Evolutionary conservation across 306 rosid genomes (phyloP), one percentile per base, ranked within the genome.

Genomic region (Gastrolobium bilobum): DNA sequence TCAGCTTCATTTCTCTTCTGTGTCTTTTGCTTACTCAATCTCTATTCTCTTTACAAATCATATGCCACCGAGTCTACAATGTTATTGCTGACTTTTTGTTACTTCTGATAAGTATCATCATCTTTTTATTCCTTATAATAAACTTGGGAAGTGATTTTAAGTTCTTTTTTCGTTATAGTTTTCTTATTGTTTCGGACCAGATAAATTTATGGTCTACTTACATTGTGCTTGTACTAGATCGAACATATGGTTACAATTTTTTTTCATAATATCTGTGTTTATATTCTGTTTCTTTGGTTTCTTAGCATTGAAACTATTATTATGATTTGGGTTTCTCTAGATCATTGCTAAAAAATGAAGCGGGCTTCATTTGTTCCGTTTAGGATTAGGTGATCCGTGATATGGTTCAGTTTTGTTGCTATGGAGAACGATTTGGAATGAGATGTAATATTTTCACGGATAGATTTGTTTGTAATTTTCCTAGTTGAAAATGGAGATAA

Each of bases 1-100:
- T 88, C 15, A 79, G 85, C 84, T 73, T 79, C 75, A 66, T 83
- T 56, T 75, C 61, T 71, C 59, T 83, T 75, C 48, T 48, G 29
- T 53, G 31, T 81, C 69, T 43, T 51, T 81, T 65, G 40, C 59
- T 78, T 68, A 63, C 51, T 71, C 69, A 71, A 38, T 70, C 66
- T 80, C 76, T 65, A 13, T 39, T 48, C 47, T 73, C 37, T 56
- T 0, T 37, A n/a, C 20, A 5, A 53, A 13, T 38, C 37, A 26
- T 62, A 33, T 15, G 30, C 26, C 4, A 72, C 60, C 11, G 30
- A 57, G 11, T 44, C 63, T 62, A 33, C 50, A 71, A 20, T 86
- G 39, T 15, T 70, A 29, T 51, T 54, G 53, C 11, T 38, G 5
- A 5, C 30, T 26, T 10, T 11, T 35, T 2, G 61, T 51, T 53